A percentile compares a stretch with the other conserved stretches of the same genome.
Conservation (phyloP, 768 basidiomycete genomes). For the Xanthoconium stramineum region DNA sequence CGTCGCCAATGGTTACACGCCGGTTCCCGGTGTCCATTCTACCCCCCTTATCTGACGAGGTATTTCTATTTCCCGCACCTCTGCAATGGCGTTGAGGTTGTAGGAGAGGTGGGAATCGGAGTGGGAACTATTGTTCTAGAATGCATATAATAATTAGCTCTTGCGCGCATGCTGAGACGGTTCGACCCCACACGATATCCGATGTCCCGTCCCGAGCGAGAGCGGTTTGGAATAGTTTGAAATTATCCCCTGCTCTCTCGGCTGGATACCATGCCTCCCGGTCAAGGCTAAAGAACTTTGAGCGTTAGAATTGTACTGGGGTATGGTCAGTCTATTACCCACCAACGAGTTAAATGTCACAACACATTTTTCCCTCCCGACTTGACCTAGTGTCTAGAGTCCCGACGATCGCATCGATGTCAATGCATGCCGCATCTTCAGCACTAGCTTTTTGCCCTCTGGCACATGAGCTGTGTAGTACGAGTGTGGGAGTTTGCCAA, state of each 20-base stretch:
- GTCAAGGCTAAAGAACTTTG: constrained; percentile 37
- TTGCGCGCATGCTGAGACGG: constrained; percentile 44
- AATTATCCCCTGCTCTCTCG: constrained; percentile 42
- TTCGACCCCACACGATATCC: constrained; percentile 65
- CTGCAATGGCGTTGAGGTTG: constrained; percentile 48
- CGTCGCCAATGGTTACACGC: constrained; percentile 55
- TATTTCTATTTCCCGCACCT: constrained; percentile 55
- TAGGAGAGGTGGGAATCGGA: constrained; percentile 70
- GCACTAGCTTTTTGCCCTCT: constrained; percentile 62
- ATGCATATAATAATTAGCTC: constrained; percentile 36
- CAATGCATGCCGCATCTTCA: constrained; percentile 68
- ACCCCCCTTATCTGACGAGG: constrained; percentile 38
- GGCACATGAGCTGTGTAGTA: constrained; percentile 50
- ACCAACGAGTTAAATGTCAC: constrained; percentile 61
- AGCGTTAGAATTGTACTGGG: not conserved
- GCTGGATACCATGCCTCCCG: constrained; percentile 55
- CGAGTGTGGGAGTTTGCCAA: constrained; percentile 47
- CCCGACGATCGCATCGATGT: constrained; percentile 56
- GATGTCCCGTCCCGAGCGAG: constrained; percentile 38
- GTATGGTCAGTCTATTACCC: not conserved
- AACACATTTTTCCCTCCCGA: constrained; percentile 41
- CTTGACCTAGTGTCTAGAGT: constrained; percentile 47
- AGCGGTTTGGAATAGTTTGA: constrained; percentile 43
- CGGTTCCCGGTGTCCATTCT: constrained; percentile 30
- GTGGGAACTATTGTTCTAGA: constrained; percentile 31